Conservation (phyloP, 306 rosid species). For the Glycyrrhiza uralensis region DNA sequence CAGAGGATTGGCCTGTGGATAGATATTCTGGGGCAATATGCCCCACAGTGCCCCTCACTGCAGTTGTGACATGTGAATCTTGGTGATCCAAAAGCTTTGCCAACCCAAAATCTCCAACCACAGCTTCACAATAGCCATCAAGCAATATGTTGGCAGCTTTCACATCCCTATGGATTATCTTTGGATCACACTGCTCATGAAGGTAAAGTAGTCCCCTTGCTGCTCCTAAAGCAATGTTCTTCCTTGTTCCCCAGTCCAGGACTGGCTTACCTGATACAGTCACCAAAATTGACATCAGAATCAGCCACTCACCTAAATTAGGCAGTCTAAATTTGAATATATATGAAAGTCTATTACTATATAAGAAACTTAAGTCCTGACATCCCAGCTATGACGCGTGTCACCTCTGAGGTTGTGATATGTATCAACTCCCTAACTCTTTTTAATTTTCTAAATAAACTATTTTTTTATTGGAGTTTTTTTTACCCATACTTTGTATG, state of each 20-base stretch:
- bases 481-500: no score
- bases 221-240: constrained; percentile 50
- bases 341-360: no score
- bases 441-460: no score
- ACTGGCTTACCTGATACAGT: constrained; percentile 43
- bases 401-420: no score
- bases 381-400: no score
- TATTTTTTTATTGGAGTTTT: no score
- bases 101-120: constrained; percentile 51
- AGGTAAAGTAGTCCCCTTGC: constrained; percentile 47
- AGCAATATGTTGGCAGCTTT: constrained; percentile 52
- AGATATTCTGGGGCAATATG: constrained; percentile 52
- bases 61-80: constrained; percentile 55
- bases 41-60: constrained; percentile 51
- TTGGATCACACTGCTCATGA: constrained; percentile 54
- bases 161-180: constrained; percentile 50
- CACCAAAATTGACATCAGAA: constrained; percentile 5
- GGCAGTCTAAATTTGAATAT: not conserved
- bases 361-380: no score
- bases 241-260: constrained; percentile 48
- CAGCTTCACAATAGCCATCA: constrained; percentile 50
- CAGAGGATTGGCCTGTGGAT: constrained; percentile 50
- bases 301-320: not conserved
- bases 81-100: constrained; percentile 53
- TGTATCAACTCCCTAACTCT: no score